These are phyloP conservation scores for Athelia sp. DNA, from an alignment of 1,284 basidiomycete species.

Conservation along the genomic window DNA sequence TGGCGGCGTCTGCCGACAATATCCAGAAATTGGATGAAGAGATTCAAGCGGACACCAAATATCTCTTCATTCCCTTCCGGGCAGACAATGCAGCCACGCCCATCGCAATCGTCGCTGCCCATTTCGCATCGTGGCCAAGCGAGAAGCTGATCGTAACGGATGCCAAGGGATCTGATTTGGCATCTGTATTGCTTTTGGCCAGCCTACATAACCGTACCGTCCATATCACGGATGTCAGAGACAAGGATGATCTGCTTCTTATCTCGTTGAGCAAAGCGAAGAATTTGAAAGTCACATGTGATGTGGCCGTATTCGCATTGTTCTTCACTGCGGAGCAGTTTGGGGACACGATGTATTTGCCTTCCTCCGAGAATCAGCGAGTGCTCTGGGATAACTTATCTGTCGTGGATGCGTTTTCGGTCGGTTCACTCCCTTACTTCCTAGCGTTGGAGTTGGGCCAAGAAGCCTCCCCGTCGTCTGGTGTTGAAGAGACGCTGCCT, in stretches of 20 bases:
- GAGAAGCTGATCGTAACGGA: conserved; percentile 95
- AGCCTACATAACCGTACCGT: conserved; percentile 88
- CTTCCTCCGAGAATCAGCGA: conserved; percentile 75
- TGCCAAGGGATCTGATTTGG: conserved; percentile 88
- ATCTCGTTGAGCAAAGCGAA: conserved; percentile 96
- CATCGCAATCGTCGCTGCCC: conserved; percentile 69
- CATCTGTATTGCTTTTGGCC: conserved; percentile 89
- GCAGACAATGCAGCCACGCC: conserved; percentile 42
- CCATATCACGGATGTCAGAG: conserved; percentile 92
- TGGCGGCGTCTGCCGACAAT: conserved; percentile 74
- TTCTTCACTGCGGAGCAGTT: conserved; percentile 85
- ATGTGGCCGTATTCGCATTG: conserved; percentile 89
- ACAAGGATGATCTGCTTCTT: conserved; percentile 83
- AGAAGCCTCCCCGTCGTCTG: conserved; percentile 67
- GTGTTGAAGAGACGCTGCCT: conserved; percentile 86
- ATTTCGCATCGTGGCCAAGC: conserved; percentile 88
- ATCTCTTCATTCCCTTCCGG: conserved; percentile 81
- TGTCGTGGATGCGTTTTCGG: conserved; percentile 88
- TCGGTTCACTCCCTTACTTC: conserved; percentile 81
- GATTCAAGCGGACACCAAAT: conserved; percentile 73
- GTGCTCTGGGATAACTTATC: conserved; percentile 87
- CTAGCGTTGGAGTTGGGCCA: conserved; percentile 70
- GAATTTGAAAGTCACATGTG: conserved; percentile 92
- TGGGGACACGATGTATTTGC: conserved; percentile 64
- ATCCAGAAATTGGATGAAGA: conserved; percentile 68